phyloP scores from a whole-genome alignment of 2,329 filamentous ascomycete species.

The Penicillium verrucosum region DNA sequence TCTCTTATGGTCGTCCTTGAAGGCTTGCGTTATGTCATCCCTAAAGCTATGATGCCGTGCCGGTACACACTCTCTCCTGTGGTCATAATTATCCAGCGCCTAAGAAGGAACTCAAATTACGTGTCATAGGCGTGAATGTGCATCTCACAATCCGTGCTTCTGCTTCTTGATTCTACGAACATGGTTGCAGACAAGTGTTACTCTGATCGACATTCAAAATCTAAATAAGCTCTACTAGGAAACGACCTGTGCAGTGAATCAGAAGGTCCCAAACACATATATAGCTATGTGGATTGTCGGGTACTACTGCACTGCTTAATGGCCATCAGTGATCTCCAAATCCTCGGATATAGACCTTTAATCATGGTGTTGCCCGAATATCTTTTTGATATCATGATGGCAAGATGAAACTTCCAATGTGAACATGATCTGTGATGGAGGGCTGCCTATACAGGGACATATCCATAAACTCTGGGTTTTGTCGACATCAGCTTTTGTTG shows the following conservation, averaged over 20 bases:
- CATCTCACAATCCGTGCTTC: neutral
- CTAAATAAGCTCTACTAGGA: neutral
- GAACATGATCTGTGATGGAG: no score
- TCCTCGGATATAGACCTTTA: neutral
- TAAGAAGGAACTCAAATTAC: neutral
- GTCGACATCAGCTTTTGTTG: neutral
- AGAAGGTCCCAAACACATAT: neutral
- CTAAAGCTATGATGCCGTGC: neutral
- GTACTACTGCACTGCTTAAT: neutral
- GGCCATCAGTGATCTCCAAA: no score
- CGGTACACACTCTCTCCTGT: neutral
- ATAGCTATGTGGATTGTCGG: neutral
- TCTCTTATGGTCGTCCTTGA: neutral
- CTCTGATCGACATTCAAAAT: neutral
- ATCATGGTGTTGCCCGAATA: neutral
- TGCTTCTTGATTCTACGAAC: neutral
- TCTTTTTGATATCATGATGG: neutral
- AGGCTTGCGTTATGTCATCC: no score
- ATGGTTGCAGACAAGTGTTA: neutral
- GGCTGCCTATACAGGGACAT: neutral
- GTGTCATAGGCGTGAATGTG: neutral
- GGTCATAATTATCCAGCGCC: neutral
- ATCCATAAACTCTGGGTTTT: neutral
- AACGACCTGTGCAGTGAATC: neutral
- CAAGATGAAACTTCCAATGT: neutral